Percentiles rank a stretch among this genome's conserved stretches.
phyloP scores from a whole-genome alignment of 345 rosid species.

The Angophora floribunda region DNA sequence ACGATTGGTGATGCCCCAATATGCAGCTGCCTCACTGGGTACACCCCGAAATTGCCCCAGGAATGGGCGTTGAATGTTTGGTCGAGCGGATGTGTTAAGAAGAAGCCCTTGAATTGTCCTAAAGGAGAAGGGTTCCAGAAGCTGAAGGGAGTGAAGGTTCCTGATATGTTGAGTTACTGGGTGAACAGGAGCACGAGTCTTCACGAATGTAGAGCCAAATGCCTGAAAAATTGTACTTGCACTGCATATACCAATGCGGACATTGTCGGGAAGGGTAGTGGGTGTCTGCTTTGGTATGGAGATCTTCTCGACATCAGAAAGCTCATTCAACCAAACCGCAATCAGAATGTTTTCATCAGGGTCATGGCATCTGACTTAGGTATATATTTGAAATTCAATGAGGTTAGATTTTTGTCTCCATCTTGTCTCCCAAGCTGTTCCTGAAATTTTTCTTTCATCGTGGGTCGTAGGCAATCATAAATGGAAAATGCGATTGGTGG shows the following conservation, averaged over 20 bases:
- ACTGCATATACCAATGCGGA: slow-evolving; percentile 30
- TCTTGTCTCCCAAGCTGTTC: not conserved
- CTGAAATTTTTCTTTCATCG: not conserved
- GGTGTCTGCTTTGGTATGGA: slow-evolving; percentile 46
- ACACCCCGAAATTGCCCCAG: not conserved
- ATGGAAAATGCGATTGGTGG: not conserved
- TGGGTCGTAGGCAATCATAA: not conserved
- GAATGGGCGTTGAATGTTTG: not conserved
- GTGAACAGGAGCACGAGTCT: slow-evolving; percentile 1
- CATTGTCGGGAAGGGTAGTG: slow-evolving; percentile 21
- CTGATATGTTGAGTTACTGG: not conserved
- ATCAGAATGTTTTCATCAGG: slow-evolving; percentile 9
- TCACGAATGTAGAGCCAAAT: slow-evolving; percentile 22
- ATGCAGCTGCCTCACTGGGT: slow-evolving; percentile 1
- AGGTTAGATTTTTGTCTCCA: not conserved
- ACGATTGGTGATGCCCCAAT: not conserved
- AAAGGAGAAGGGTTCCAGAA: slow-evolving; percentile 6
- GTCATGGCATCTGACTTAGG: slow-evolving; percentile 16
- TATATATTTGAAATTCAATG: not conserved
- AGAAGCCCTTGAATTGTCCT: not conserved
- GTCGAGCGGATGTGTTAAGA: slow-evolving; percentile 2
- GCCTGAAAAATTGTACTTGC: slow-evolving; percentile 35
- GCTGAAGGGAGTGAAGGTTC: slow-evolving; percentile 10
- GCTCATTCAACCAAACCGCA: slow-evolving; percentile 5
- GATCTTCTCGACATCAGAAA: slow-evolving; percentile 18